Evolutionary conservation across 257 asterid species (phyloP).

Genomic region (Gentiana dahurica): DNA sequence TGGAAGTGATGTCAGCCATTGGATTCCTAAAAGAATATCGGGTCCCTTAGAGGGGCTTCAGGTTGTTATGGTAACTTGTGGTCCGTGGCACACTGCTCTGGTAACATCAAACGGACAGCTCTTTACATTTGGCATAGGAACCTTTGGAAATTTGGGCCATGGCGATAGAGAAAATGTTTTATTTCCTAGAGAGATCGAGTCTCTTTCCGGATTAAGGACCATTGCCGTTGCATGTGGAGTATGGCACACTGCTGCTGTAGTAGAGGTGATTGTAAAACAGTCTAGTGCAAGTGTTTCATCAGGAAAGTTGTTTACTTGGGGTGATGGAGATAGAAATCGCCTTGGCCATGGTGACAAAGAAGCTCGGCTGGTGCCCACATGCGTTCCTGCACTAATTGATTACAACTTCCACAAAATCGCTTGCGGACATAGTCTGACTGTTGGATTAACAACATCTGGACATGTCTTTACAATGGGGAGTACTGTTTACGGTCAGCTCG

Average conservation of each 20-base stretch:
- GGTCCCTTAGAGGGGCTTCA: slow-evolving; percentile 92
- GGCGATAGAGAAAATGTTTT: slow-evolving; percentile 57
- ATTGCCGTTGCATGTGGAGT: slow-evolving; percentile 91
- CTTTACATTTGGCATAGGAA: slow-evolving; percentile 86
- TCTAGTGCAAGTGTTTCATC: slow-evolving; percentile 72
- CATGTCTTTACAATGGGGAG: slow-evolving; percentile 86
- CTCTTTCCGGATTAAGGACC: slow-evolving; percentile 75
- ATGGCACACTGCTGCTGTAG: slow-evolving; percentile 96
- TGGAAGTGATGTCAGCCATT: slow-evolving; percentile 68
- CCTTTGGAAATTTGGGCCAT: slow-evolving; percentile 88
- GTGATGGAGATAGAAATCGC: slow-evolving; percentile 89
- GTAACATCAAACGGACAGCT: slow-evolving; percentile 69
- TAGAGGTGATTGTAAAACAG: slow-evolving; percentile 79
- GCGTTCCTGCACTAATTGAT: slow-evolving; percentile 89
- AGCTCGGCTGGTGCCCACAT: slow-evolving; percentile 76
- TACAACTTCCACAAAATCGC: slow-evolving; percentile 67
- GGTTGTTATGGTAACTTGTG: slow-evolving; percentile 64
- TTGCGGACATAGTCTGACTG: slow-evolving; percentile 88
- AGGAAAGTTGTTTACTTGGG: slow-evolving; percentile 93
- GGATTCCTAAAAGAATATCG: slow-evolving; percentile 88
- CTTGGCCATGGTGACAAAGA: slow-evolving; percentile 96
- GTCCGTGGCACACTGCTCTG: slow-evolving; percentile 94
- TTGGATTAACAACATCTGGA: slow-evolving; percentile 71
- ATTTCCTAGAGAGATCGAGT: slow-evolving; percentile 73
- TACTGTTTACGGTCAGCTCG: slow-evolving; percentile 86